A percentile compares a stretch with the other conserved stretches of the same genome.
These are phyloP conservation scores for Pilobolus umbonatus DNA, from an alignment of 192 early-diverging fungal genomes.

Conservation along the genomic window DNA sequence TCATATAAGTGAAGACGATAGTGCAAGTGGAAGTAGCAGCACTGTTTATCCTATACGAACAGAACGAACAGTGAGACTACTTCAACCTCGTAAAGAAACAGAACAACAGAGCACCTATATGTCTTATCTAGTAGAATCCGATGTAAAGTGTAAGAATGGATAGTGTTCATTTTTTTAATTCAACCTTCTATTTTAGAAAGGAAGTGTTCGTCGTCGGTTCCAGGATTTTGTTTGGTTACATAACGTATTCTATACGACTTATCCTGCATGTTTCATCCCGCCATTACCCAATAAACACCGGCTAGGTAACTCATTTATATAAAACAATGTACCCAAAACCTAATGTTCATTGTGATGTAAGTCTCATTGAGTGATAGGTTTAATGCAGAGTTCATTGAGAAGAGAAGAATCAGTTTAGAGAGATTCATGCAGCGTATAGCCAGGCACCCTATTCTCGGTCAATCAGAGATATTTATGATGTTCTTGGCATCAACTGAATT, in stretches of 20 bases:
- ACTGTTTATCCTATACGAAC: background rate
- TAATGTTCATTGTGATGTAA: too few species aligned
- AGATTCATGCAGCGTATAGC: conserved; percentile 78
- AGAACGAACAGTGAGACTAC: conserved; percentile 51
- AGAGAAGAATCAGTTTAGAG: conserved; percentile 73
- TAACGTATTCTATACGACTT: conserved; percentile 66
- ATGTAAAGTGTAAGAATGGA: conserved; percentile 35
- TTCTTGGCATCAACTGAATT: conserved; percentile 86
- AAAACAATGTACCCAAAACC: background rate
- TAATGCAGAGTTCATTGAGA: conserved; percentile 84
- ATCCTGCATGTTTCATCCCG: conserved; percentile 78
- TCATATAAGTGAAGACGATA: too few species aligned
- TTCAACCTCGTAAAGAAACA: conserved; percentile 83
- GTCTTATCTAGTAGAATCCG: conserved; percentile 79
- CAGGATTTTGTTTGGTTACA: conserved; percentile 94
- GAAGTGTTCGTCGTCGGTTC: conserved; percentile 80
- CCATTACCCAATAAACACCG: conserved; percentile 92
- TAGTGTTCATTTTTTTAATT: conserved; percentile 21
- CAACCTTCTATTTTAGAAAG: conserved; percentile 40
- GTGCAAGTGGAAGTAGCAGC: background rate
- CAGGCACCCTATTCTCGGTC: conserved; percentile 77
- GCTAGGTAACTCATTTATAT: conserved; percentile 50
- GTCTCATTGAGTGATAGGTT: conserved; percentile 96
- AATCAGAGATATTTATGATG: conserved; percentile 61
- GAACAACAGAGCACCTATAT: conserved; percentile 79